A percentile compares a stretch with the other conserved stretches of the same genome.
Conservation (phyloP, 2,329 filamentous ascomycete genomes). For the Fusarium paranaense region DNA sequence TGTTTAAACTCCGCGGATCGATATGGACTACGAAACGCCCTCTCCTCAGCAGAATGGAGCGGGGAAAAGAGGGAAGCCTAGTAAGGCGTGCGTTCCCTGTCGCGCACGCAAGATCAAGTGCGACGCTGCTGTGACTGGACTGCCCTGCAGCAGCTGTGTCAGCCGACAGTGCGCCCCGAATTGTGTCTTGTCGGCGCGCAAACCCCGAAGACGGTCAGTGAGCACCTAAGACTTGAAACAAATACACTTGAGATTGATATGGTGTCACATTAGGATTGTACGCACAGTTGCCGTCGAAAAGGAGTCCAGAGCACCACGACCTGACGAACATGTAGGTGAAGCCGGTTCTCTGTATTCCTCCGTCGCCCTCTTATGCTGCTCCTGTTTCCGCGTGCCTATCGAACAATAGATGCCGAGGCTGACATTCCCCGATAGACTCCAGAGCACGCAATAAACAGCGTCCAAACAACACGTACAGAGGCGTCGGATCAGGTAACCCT, state of each 20-base stretch:
- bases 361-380: too few species aligned
- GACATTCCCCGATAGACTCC: neutral
- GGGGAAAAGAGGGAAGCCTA: slow-evolving; percentile 8
- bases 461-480: neutral
- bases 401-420: too few species aligned
- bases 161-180: slow-evolving; percentile 5
- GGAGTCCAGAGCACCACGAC: neutral
- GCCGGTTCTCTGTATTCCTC: too few species aligned
- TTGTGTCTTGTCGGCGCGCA: slow-evolving; percentile 25
- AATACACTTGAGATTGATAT: neutral
- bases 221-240: neutral
- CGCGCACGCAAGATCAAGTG: slow-evolving; percentile 36
- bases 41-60: neutral
- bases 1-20: neutral
- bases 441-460: neutral
- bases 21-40: neutral
- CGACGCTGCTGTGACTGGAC: slow-evolving; percentile 19
- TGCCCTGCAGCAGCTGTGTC: slow-evolving; percentile 31
- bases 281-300: neutral
- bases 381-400: too few species aligned
- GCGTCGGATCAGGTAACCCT: neutral
- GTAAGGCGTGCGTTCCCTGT: slow-evolving; percentile 34
- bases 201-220: slow-evolving; percentile 24
- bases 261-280: neutral
- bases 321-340: neutral